Evolutionary conservation across 192 early-diverging fungal species (phyloP), one percentile per base, ranked within the genome.

Genomic region (Podila epigama): DNA sequence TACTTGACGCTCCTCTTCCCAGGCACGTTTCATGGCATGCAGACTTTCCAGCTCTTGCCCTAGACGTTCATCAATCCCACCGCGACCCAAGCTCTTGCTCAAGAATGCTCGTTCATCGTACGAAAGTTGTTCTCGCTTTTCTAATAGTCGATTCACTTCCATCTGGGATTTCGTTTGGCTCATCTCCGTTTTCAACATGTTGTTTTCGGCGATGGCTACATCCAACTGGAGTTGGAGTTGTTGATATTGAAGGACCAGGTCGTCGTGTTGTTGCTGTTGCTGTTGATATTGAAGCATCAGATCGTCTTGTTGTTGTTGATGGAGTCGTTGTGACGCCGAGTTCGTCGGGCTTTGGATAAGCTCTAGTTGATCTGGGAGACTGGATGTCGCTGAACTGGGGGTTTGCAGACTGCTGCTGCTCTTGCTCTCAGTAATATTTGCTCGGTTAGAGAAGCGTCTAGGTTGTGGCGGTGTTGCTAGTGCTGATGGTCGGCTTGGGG

Each of bases 141-240:
- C 73, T 11, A 69, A 55, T 18, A 77, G 41, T 32, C 89, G 82
- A 2, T 84, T 86, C 44, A 67, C 63, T n/a, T 86, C 81, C 32
- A 86, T 60, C 20, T 86, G 83, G 0, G 86, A 70, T 57, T 87
- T 88, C 36, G 88, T 88, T 62, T 93, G 89, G 32, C 85, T 86
- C 69, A 88, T 90, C 66, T 92, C 88, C 4, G 90, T 75, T 40
- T 90, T 90, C 39, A 93, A 82, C 55, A 89, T 82, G 35, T 88
- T 85, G 64, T 93, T 93, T 65, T 93, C 92, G 0, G 90, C 89
- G 50, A 91, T 87, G 11, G 92, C 82, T 42, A 91, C 88, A 22
- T 90, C 92, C 32, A 90, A 82, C 12, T 89, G 82, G 51, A 89
- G 68, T 56, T 86, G 85, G 20, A 92, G 77, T 59, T 91, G 87